Conservation (phyloP, 164 flowering plant species). For the Macadamia integrifolia region DNA sequence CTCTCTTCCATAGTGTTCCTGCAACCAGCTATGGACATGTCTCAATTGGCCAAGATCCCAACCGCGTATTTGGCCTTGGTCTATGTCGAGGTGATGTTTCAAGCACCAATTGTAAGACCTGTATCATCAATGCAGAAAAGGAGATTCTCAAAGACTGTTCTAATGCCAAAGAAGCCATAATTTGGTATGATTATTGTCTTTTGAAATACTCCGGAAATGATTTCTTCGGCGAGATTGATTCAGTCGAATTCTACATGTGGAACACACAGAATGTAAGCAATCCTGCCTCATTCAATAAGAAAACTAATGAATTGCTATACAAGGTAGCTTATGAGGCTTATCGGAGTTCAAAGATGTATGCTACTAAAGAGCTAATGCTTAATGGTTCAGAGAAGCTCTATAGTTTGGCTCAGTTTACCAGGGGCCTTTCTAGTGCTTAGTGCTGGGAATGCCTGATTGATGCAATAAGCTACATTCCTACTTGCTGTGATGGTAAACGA, state of each 20-base stretch:
- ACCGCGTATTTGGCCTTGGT: constrained; percentile 7
- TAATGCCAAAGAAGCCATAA: constrained; percentile 19
- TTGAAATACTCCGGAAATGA: constrained; percentile 21
- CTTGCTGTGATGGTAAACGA: constrained; percentile 40
- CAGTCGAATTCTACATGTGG: constrained; percentile 12
- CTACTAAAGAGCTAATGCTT: constrained; percentile 16
- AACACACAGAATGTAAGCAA: constrained; percentile 8
- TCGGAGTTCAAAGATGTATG: constrained; percentile 7
- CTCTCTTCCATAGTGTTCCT: not conserved
- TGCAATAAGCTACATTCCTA: constrained; percentile 28
- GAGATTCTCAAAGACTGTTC: not conserved
- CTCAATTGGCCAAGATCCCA: not conserved
- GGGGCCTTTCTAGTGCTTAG: constrained; percentile 24
- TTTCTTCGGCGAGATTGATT: constrained; percentile 23
- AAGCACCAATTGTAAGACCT: not conserved
- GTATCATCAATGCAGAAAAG: not conserved
- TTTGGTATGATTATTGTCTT: constrained; percentile 35
- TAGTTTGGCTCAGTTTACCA: constrained; percentile 27
- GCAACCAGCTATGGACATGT: not conserved
- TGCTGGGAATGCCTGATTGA: constrained; percentile 45
- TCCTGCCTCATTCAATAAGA: constrained; percentile 13
- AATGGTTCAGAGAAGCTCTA: constrained; percentile 7
- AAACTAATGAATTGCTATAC: constrained; percentile 13
- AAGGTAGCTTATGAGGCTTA: constrained; percentile 5
- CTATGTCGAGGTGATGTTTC: constrained; percentile 36